These are phyloP conservation scores for Paraconiothyrium brasiliense DNA, from an alignment of 2,329 filamentous ascomycete genomes.

Conservation along the genomic window DNA sequence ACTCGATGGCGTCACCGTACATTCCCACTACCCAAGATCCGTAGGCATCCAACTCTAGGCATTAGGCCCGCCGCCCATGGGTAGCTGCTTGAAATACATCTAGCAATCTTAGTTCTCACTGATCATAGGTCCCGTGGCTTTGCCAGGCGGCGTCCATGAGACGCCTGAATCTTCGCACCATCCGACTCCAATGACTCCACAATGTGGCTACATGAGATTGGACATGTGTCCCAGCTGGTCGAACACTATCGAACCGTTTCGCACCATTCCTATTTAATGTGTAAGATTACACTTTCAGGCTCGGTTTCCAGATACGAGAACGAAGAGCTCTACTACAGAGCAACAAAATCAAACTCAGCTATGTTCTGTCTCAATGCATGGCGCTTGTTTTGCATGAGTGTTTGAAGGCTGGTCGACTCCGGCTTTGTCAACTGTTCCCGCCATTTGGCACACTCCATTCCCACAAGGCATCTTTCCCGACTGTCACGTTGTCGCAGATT, in stretches of 20 bases:
- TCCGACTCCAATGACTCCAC: not conserved
- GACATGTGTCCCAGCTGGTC: not conserved
- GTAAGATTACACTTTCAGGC: not conserved
- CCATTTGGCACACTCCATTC: not conserved
- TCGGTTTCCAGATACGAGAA: not conserved
- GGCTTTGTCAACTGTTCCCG: not conserved
- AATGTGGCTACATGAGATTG: not conserved
- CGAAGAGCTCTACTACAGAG: not conserved
- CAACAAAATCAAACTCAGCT: not conserved
- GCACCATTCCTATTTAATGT: not conserved
- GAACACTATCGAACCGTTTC: conserved; percentile 6
- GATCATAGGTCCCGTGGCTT: not conserved
- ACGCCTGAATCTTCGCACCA: not conserved
- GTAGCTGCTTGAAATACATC: not conserved
- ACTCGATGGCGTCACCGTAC: too few species aligned
- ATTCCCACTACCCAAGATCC: too few species aligned
- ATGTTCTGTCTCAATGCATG: not conserved
- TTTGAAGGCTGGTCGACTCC: not conserved
- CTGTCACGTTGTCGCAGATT: not conserved
- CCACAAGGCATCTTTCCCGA: not conserved
- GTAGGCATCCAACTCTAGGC: not conserved
- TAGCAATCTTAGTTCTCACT: not conserved
- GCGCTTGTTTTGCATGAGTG: not conserved
- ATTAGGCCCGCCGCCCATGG: not conserved
- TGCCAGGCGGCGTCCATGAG: not conserved